A percentile compares a stretch with the other conserved stretches of the same genome.
phyloP scores from a whole-genome alignment of 2,329 filamentous ascomycete species.

The Sarocladiaceae sp. region DNA sequence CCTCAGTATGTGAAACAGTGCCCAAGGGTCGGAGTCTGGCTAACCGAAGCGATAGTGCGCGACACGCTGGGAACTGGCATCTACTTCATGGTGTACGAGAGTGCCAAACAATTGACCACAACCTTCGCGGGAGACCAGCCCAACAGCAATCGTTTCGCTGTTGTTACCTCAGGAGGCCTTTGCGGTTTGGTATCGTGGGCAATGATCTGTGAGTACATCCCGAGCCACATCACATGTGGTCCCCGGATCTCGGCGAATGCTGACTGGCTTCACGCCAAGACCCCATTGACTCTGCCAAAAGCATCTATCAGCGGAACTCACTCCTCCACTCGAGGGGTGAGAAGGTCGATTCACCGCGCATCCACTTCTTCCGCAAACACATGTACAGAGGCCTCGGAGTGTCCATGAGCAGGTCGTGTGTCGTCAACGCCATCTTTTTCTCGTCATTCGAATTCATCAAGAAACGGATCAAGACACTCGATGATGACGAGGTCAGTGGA shows the following conservation, averaged over 20 bases:
- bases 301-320: constrained; percentile 79
- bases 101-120: constrained; percentile 75
- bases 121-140: constrained; percentile 67
- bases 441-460: constrained; percentile 83
- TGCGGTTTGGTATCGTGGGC: constrained; percentile 85
- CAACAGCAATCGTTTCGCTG: constrained; percentile 74
- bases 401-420: constrained; percentile 76
- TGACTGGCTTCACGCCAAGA: constrained; percentile 31
- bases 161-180: constrained; percentile 72
- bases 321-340: constrained; percentile 65
- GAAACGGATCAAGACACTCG: constrained; percentile 55
- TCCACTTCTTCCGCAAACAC: constrained; percentile 70
- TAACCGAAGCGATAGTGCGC: constrained; percentile 55
- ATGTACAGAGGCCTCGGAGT: constrained; percentile 84
- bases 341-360: constrained; percentile 62
- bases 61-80: constrained; percentile 81
- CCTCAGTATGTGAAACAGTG: constrained; percentile 54
- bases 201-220: constrained; percentile 56
- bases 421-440: constrained; percentile 88
- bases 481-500: constrained; percentile 31
- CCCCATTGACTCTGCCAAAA: constrained; percentile 78
- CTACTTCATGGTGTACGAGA: constrained; percentile 89
- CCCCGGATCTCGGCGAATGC: neutral
- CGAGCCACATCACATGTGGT: neutral
- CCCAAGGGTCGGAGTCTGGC: neutral